Conservation (phyloP, 2,329 filamentous ascomycete genomes). For the Trichoderma citrinoviride region DNA sequence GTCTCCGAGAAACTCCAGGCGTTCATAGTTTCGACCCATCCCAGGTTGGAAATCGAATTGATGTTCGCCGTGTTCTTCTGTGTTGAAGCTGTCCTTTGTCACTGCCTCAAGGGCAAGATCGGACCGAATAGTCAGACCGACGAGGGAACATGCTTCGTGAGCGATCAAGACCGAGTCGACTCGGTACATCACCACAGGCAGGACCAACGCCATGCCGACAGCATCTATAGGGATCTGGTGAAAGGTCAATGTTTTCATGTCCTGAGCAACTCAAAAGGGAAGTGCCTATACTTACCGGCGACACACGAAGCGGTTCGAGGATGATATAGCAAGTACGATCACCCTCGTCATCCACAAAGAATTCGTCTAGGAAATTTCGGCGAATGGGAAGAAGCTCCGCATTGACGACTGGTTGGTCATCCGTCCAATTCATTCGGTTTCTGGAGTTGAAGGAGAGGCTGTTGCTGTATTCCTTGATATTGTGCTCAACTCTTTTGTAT, state of each 20-base stretch:
- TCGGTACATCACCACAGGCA: constrained; percentile 82
- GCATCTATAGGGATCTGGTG: constrained; percentile 63
- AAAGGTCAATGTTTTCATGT: rapidly evolving
- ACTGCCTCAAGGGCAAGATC: constrained; percentile 80
- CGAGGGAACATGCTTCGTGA: constrained; percentile 65
- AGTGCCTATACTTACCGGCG: constrained; percentile 55
- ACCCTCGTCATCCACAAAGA: constrained; percentile 48
- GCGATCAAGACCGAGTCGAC: constrained; percentile 80
- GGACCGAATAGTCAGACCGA: constrained; percentile 64
- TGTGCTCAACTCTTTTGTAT: constrained; percentile 44
- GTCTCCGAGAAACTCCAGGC: constrained; percentile 90
- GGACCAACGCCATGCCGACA: constrained; percentile 70
- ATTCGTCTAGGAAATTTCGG: constrained; percentile 79
- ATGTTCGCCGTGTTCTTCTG: constrained; percentile 65
- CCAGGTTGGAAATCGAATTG: constrained; percentile 74
- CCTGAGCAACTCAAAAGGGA: no score
- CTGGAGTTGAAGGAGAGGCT: constrained; percentile 66
- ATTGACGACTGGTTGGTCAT: constrained; percentile 76
- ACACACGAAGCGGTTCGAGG: constrained; percentile 73
- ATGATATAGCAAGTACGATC: constrained; percentile 63
- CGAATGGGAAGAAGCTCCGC: constrained; percentile 72
- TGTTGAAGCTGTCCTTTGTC: constrained; percentile 88
- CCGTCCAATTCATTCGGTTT: constrained; percentile 52
- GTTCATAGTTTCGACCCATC: constrained; percentile 94
- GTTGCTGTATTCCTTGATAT: constrained; percentile 80